A percentile compares a stretch with the other conserved stretches of the same genome.
These are phyloP conservation scores for Populus tomentosa DNA, from an alignment of 441 rosid genomes.

Conservation along the genomic window DNA sequence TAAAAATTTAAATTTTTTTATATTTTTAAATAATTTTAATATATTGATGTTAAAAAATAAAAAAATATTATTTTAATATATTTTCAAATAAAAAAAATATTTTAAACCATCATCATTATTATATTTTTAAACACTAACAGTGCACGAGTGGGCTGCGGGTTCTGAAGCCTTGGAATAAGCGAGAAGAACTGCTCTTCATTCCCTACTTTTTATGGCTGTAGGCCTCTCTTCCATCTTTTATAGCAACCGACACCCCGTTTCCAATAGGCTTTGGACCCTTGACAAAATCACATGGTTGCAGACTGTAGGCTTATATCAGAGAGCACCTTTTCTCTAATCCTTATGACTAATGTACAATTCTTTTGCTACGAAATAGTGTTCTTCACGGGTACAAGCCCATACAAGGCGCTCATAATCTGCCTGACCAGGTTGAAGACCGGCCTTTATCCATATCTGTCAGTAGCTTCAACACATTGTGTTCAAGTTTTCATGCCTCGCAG, in stretches of 20 bases:
- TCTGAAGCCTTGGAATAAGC: slow-evolving; percentile 88
- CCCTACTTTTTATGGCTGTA: slow-evolving; percentile 60
- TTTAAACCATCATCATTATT: no score
- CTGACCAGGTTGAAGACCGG: slow-evolving; percentile 42
- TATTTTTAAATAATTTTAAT: no score
- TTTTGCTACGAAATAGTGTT: slow-evolving; percentile 60
- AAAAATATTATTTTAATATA: no score
- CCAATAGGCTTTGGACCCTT: slow-evolving; percentile 86
- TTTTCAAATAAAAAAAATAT: no score
- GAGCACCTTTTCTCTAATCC: slow-evolving; percentile 54
- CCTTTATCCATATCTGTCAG: slow-evolving; percentile 60
- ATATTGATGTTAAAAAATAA: no score
- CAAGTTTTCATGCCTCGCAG: slow-evolving; percentile 48
- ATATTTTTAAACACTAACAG: slow-evolving; percentile 1
- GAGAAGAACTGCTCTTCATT: slow-evolving; percentile 82
- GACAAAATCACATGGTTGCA: slow-evolving; percentile 93
- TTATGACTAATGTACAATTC: slow-evolving; percentile 45
- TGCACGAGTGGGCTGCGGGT: slow-evolving; percentile 70
- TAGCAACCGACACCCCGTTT: slow-evolving; percentile 75
- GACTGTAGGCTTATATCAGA: slow-evolving; percentile 60
- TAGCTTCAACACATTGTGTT: slow-evolving; percentile 55
- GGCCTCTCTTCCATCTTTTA: slow-evolving; percentile 85
- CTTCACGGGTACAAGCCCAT: slow-evolving; percentile 87
- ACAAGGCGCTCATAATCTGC: slow-evolving; percentile 69
- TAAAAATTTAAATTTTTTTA: no score